These are phyloP conservation scores for Fusarium falciforme DNA, from an alignment of 2,329 filamentous ascomycete species.

Conservation along the genomic window DNA sequence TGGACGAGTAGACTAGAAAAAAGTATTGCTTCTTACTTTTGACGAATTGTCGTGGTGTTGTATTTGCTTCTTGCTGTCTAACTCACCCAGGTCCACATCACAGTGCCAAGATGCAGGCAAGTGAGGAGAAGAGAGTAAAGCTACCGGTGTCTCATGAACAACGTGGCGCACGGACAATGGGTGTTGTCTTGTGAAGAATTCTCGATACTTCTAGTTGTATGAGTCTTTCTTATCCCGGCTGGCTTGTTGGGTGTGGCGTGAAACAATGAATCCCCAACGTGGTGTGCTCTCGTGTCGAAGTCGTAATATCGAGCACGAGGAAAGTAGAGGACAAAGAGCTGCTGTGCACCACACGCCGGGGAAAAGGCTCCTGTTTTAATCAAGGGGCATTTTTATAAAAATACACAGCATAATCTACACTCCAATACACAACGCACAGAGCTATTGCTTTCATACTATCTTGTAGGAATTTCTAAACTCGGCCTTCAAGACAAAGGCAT, in stretches of 20 bases:
- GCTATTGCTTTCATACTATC: neutral
- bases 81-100: neutral
- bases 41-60: neutral
- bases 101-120: neutral
- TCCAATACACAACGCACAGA: neutral
- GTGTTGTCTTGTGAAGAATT: neutral
- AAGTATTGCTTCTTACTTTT: neutral
- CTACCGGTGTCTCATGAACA: neutral
- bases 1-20: slow-evolving; percentile 19
- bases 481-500: neutral
- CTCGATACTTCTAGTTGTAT: neutral
- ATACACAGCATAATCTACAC: neutral
- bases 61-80: neutral
- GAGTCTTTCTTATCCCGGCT: too few relatives aligned
- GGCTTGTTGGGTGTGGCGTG: neutral
- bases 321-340: neutral
- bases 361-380: neutral
- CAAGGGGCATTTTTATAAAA: neutral
- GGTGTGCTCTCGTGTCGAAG: neutral
- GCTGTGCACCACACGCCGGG: neutral
- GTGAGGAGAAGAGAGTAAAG: neutral
- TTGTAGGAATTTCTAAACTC: neutral
- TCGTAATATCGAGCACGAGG: neutral
- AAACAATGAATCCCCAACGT: neutral
- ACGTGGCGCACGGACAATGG: neutral